A percentile compares a stretch with the other conserved stretches of the same genome.
phyloP scores from a whole-genome alignment of 73 alveolate species.

The Tetrahymena elliotti region DNA sequence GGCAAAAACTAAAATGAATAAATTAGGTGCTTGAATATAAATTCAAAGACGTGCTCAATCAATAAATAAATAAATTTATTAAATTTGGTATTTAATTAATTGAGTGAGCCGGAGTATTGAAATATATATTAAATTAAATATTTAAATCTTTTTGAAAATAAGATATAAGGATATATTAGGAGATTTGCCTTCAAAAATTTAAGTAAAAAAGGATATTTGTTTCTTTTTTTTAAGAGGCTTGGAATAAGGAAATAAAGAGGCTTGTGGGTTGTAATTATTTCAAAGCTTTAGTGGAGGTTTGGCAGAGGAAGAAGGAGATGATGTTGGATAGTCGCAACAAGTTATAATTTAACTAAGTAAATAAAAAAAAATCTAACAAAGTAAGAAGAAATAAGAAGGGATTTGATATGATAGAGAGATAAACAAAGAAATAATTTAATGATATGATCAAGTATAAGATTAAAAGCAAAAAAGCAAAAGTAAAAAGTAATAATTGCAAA shows the following conservation, averaged over 20 bases:
- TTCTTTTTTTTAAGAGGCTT: no score
- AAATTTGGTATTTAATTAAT: no score
- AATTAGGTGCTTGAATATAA: not conserved
- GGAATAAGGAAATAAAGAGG: not conserved
- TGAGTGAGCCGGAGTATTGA: not conserved
- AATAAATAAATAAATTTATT: no score
- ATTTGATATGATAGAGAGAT: not conserved
- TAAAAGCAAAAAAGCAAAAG: not conserved
- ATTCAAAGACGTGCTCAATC: not conserved
- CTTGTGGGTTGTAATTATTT: not conserved
- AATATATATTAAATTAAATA: not conserved
- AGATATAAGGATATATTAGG: not conserved
- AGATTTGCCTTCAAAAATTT: not conserved
- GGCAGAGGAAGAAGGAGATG: not conserved
- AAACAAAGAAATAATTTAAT: not conserved
- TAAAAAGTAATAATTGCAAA: not conserved
- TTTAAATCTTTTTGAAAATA: not conserved
- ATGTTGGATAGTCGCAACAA: not conserved
- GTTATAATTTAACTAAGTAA: no score
- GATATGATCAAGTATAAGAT: not conserved
- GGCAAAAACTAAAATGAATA: not conserved
- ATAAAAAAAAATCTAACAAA: no score
- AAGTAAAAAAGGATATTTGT: not conserved
- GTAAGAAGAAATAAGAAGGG: not conserved
- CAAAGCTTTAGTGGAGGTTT: not conserved